These are phyloP conservation scores for Plantago lanceolata DNA, from an alignment of 305 asterid genomes.

Conservation along the genomic window DNA sequence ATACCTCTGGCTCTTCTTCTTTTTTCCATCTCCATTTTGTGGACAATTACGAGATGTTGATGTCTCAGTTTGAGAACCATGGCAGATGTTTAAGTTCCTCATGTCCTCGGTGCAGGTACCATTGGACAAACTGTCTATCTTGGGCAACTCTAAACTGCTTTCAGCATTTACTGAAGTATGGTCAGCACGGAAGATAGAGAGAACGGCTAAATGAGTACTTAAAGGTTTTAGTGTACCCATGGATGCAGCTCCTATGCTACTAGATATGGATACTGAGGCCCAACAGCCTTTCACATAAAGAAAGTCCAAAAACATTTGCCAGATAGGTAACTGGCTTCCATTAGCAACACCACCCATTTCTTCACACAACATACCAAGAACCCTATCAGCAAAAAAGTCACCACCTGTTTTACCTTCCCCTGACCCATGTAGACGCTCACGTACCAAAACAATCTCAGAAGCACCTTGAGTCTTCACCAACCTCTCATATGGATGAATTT, in stretches of 20 bases:
- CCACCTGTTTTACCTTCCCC: slow-evolving; percentile 30
- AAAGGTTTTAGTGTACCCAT: slow-evolving; percentile 65
- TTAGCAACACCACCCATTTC: slow-evolving; percentile 38
- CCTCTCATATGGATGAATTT: slow-evolving; percentile 40
- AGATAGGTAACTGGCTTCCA: slow-evolving; percentile 43
- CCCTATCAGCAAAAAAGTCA: slow-evolving; percentile 46
- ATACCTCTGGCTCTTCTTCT: slow-evolving; percentile 42
- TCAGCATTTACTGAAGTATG: slow-evolving; percentile 24
- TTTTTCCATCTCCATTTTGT: slow-evolving; percentile 40
- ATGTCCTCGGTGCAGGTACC: slow-evolving; percentile 27
- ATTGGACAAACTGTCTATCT: slow-evolving; percentile 19
- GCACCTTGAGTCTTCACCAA: slow-evolving; percentile 32
- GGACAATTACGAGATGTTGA: slow-evolving; percentile 50
- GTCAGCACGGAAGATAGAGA: slow-evolving; percentile 35
- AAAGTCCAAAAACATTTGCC: slow-evolving; percentile 83
- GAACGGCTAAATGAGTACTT: slow-evolving; percentile 59
- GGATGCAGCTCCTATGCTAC: slow-evolving; percentile 41
- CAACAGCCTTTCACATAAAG: slow-evolving; percentile 56
- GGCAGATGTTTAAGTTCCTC: slow-evolving; percentile 31
- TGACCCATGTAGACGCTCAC: slow-evolving; percentile 38
- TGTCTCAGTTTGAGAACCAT: slow-evolving; percentile 58
- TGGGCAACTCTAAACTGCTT: slow-evolving; percentile 23
- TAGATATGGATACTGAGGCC: slow-evolving; percentile 56
- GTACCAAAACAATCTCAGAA: slow-evolving; percentile 49
- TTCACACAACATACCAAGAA: slow-evolving; percentile 54